Percentiles rank a stretch among this genome's conserved stretches.
Conservation (phyloP, 352 stramenopile genomes). For the Phytophthora rubi region DNA sequence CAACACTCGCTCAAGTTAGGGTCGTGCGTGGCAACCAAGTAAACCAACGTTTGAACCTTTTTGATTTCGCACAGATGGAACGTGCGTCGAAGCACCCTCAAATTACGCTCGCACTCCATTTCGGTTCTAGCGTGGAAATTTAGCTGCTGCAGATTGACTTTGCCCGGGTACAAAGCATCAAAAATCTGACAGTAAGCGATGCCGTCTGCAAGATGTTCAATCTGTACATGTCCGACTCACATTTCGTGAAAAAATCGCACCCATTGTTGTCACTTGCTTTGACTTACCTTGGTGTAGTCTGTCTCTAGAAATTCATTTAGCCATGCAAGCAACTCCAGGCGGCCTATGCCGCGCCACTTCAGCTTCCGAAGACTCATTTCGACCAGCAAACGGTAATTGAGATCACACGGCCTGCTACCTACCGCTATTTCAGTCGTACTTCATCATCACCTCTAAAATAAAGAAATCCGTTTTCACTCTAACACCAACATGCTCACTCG, state of each 20-base stretch:
- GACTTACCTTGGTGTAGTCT: slow-evolving; percentile 76
- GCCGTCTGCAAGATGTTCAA: slow-evolving; percentile 80
- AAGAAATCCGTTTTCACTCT: too few relatives aligned
- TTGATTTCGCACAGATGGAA: slow-evolving; percentile 69
- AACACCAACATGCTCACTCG: too few relatives aligned
- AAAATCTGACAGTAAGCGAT: slow-evolving; percentile 85
- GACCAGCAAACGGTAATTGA: neutral
- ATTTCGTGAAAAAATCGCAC: too few relatives aligned
- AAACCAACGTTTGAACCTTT: slow-evolving; percentile 46
- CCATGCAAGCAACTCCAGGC: slow-evolving; percentile 80
- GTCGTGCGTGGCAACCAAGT: neutral
- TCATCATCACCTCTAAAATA: neutral
- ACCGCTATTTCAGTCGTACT: slow-evolving; percentile 10
- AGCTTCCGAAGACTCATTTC: slow-evolving; percentile 79
- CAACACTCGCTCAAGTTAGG: neutral
- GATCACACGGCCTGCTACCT: neutral
- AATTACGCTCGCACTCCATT: slow-evolving; percentile 71
- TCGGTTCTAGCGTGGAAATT: slow-evolving; percentile 63
- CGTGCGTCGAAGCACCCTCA: slow-evolving; percentile 56
- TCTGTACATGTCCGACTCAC: slow-evolving; percentile 25
- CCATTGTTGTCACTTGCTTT: too few relatives aligned
- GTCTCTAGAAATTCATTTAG: slow-evolving; percentile 85
- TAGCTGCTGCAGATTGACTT: slow-evolving; percentile 63
- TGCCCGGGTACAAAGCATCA: slow-evolving; percentile 70
- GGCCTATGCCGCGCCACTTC: slow-evolving; percentile 76